These are phyloP conservation scores for Boletus subcaerulescens DNA, from an alignment of 768 basidiomycete species.

Conservation along the genomic window DNA sequence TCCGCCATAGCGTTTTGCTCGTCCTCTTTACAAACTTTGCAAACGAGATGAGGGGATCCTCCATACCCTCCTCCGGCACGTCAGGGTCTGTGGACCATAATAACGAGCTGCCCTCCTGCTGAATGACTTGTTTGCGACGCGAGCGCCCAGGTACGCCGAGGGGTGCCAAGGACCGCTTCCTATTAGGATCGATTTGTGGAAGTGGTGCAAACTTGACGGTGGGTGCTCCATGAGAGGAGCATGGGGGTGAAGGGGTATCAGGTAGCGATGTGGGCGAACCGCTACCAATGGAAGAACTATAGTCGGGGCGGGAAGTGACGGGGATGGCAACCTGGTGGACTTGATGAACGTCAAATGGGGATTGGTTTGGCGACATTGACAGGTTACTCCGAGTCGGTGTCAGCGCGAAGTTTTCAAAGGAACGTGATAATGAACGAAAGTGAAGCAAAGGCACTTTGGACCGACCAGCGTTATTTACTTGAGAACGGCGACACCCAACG, in stretches of 20 bases:
- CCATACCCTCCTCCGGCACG: constrained; percentile 30
- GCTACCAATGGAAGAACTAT: constrained; percentile 14
- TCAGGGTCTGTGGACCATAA: constrained; percentile 22
- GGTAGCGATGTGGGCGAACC: constrained; percentile 9
- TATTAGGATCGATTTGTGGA: constrained; percentile 49
- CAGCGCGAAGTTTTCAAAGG: constrained; percentile 6
- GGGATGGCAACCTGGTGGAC: constrained; percentile 14
- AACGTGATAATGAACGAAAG: constrained; percentile 24
- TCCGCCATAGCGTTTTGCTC: constrained; percentile 40
- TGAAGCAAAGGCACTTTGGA: constrained; percentile 1
- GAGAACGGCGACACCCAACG: too few species aligned
- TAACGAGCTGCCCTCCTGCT: constrained; percentile 20
- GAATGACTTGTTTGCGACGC: constrained; percentile 22
- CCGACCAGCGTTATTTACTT: constrained; percentile 12
- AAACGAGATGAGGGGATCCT: constrained; percentile 48
- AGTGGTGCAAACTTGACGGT: constrained; percentile 60
- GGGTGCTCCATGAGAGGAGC: constrained; percentile 17
- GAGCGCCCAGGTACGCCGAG: constrained; percentile 51
- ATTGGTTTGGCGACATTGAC: constrained; percentile 13
- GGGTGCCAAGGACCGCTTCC: constrained; percentile 47
- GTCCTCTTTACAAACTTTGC: constrained; percentile 53
- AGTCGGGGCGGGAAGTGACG: constrained; percentile 12
- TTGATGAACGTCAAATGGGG: constrained; percentile 15
- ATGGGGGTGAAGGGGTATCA: constrained; percentile 14
- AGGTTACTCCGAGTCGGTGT: background rate